Base-by-base conservation (phyloP, 768 basidiomycete species). In the Hygrocybe coccinea region DNA sequence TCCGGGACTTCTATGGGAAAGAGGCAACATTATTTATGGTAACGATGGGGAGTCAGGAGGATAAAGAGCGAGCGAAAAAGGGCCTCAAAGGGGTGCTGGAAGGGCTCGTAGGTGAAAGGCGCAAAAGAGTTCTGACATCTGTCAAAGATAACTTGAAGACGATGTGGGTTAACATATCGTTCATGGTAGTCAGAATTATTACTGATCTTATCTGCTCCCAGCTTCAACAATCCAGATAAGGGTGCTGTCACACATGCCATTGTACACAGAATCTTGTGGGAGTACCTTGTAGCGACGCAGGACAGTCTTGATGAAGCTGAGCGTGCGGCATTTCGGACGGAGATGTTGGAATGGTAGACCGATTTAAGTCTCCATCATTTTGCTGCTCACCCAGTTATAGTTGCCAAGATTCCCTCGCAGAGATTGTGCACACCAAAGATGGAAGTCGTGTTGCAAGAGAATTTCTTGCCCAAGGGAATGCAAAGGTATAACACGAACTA, bases 371-470 rank as follows among this genome's bases (percentile, higher is more conserved):
- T 11, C 14, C 24, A 12, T 37, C 7, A 4, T 2, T 21, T 34
- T 15, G 22, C 50, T 45, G 56, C 57, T 29, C 29, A 44, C 33
- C 19, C 37, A n/a, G 8, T 33, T 58, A 29, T 58, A 91, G 89
- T 50, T 89, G 88, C 62, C 85, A 91, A 59, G 93, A 95, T 39
- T 79, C 87, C 17, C 74, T 95, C 6, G 86, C 93, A 0, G 94
- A 97, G 65, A 89, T 95, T 79, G 91, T 94, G 0, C 94, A 97
- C 64, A 97, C 94, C 14, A 91, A 84, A 65, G 90, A 95, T 62
- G 94, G 94, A 17, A 90, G 91, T 56, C 83, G 89, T 19, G 85
- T 81, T 24, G 92, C 89, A 2, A 83, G 94, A 41, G 86, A 93
- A 59, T 89, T 97, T 67, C 77, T 95, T 36, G 90, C 86, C 0